A percentile compares a stretch with the other conserved stretches of the same genome.
Evolutionary conservation across 1,284 basidiomycete genomes (phyloP).

Genomic region (Coniophora puteana): DNA sequence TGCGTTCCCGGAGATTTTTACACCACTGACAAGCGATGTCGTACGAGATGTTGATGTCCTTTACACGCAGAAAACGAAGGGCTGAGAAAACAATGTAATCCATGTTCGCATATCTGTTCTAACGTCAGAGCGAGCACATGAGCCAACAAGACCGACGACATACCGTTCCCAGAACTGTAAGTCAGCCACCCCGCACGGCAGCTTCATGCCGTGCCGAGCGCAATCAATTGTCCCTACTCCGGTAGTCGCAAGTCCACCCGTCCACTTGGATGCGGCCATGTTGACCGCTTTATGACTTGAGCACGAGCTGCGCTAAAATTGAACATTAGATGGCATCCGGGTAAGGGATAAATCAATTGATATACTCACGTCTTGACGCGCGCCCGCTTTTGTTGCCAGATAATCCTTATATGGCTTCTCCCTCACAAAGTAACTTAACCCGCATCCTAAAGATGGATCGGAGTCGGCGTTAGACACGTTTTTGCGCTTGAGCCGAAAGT

Average conservation of each 20-base stretch:
- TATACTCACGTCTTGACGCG: background rate
- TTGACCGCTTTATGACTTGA: background rate
- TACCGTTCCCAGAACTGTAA: constrained; percentile 1
- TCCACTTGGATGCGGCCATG: background rate
- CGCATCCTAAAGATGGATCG: constrained; percentile 16
- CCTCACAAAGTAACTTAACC: background rate
- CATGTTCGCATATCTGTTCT: constrained; percentile 3
- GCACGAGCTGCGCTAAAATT: background rate
- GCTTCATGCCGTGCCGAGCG: constrained; percentile 6
- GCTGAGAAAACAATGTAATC: constrained; percentile 1
- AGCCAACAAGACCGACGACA: background rate
- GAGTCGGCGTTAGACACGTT: constrained; percentile 10
- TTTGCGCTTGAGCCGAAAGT: constrained; percentile 21
- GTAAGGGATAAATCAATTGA: no score
- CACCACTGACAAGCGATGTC: background rate
- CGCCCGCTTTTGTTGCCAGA: background rate
- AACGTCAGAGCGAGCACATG: background rate
- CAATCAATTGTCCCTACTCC: constrained; percentile 12
- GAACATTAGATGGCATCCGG: no score
- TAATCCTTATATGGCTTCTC: background rate
- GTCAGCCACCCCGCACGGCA: background rate
- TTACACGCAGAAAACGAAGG: background rate
- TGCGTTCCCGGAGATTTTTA: background rate
- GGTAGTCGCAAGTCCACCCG: constrained; percentile 8
- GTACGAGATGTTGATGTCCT: background rate